Evolutionary conservation across 1,284 basidiomycete species (phyloP), one percentile per base, ranked within the genome.

Genomic region (Calocybe gambosa): DNA sequence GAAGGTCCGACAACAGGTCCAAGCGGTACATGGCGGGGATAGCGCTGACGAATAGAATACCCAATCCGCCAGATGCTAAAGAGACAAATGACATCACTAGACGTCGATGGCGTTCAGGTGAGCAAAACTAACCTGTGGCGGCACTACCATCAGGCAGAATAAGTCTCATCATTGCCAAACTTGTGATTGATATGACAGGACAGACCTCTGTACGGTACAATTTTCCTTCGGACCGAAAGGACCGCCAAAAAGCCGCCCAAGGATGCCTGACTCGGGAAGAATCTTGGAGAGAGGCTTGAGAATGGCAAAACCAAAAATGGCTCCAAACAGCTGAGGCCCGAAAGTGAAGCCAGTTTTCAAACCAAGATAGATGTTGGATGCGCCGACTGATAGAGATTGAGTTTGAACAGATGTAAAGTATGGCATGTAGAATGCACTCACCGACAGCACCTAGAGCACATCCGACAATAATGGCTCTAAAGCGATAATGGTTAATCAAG

Each of bases 261-360:
- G 39, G 10, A 74, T 29, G 26, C 73, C 73, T 35, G 67, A 68
- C 47, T 70, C 67, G 5, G 74, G 79, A 28, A 77, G 53, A 1
- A 70, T 61, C 44, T 65, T 75, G 13, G 77, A 75, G 19, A 84
- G 52, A 2, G 78, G 69, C 56, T 85, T 84, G 51, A 85, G 64
- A 54, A 82, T 79, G 20, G 77, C 78, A 58, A 76, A 83, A 53
- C 81, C 81, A 55, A 83, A 80, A 47, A 84, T 80, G 33, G 75
- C 70, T 50, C 79, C 82, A 54, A 84, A 83, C 12, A 83, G 65
- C 43, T 78, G 75, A 38, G 79, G 75, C 33, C 77, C 81, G 56
- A 83, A 83, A 13, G 79, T 83, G 58, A 82, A 78, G 26, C 82
- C 80, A 1, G 80, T 82, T 68, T 85, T 85, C 50, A 85, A 61